Percentiles rank a stretch among this genome's conserved stretches.
Evolutionary conservation across 768 basidiomycete genomes (phyloP).

Genomic region (Suillus occidentalis): DNA sequence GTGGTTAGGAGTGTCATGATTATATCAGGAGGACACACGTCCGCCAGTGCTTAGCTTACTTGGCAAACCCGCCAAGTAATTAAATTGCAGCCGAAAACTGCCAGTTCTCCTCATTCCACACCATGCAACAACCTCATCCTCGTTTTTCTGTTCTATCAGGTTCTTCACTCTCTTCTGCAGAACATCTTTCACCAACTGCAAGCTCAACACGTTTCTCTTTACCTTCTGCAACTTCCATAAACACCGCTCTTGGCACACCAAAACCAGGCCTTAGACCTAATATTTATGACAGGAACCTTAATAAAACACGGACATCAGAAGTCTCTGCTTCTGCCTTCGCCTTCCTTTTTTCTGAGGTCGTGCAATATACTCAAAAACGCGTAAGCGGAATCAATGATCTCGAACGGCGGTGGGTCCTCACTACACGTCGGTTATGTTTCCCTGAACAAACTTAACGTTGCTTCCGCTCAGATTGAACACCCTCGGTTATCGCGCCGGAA

Average conservation of each 20-base stretch:
- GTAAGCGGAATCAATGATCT: constrained; percentile 94
- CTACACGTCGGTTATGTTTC: background rate
- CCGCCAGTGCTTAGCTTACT: background rate
- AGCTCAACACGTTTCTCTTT: constrained; percentile 72
- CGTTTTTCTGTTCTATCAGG: constrained; percentile 69
- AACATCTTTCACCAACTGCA: constrained; percentile 52
- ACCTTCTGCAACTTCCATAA: constrained; percentile 51
- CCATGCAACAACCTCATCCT: constrained; percentile 57
- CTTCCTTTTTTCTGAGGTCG: constrained; percentile 90
- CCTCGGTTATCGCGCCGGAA: constrained; percentile 90
- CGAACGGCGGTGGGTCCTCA: constrained; percentile 71
- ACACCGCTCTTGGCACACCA: constrained; percentile 40
- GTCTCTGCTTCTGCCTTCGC: constrained; percentile 82
- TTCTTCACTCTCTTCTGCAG: constrained; percentile 49
- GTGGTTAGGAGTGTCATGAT: constrained; percentile 9
- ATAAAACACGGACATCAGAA: constrained; percentile 83
- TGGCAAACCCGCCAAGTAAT: background rate
- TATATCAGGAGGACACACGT: constrained; percentile 1
- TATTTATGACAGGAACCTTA: constrained; percentile 88
- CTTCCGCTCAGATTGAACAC: constrained; percentile 73
- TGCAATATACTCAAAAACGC: constrained; percentile 95
- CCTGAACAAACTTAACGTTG: background rate
- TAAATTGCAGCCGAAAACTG: background rate
- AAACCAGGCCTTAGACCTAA: constrained; percentile 53
- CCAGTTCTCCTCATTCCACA: constrained; percentile 20